phyloP scores from a whole-genome alignment of 208 protist species.

The Entamoeba histolytica region DNA sequence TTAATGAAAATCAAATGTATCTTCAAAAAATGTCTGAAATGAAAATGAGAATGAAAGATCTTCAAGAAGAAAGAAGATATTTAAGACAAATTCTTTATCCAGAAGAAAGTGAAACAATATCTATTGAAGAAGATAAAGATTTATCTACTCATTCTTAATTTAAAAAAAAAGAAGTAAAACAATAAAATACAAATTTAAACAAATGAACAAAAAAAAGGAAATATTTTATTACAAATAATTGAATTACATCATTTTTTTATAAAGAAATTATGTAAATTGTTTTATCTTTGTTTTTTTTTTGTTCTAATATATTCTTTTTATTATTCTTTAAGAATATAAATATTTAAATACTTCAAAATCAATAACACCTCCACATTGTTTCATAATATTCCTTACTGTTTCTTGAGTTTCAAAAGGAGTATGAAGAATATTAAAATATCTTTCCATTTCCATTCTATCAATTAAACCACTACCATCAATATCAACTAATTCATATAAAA shows the following conservation, averaged over 20 bases:
- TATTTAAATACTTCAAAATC: neutral
- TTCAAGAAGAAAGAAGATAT: neutral
- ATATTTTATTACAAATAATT: no score
- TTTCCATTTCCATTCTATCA: neutral
- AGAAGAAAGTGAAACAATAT: no score
- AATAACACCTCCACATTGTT: neutral
- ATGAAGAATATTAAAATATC: neutral
- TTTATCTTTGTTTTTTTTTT: no score
- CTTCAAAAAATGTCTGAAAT: neutral
- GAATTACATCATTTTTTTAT: no score
- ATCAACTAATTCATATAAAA: neutral
- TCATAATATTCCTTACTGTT: neutral
- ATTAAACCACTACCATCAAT: neutral
- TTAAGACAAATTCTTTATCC: neutral
- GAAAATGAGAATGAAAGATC: neutral
- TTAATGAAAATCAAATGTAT: neutral
- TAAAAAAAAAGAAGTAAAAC: no score
- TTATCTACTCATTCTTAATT: no score
- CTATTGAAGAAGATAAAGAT: no score
- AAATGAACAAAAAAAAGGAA: no score
- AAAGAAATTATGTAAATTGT: no score
- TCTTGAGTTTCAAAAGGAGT: neutral
- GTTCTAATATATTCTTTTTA: no score
- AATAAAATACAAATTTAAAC: no score
- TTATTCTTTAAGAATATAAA: neutral